A percentile compares a stretch with the other conserved stretches of the same genome.
Evolutionary conservation across 768 basidiomycete genomes (phyloP).

Genomic region (Pholiota molesta): DNA sequence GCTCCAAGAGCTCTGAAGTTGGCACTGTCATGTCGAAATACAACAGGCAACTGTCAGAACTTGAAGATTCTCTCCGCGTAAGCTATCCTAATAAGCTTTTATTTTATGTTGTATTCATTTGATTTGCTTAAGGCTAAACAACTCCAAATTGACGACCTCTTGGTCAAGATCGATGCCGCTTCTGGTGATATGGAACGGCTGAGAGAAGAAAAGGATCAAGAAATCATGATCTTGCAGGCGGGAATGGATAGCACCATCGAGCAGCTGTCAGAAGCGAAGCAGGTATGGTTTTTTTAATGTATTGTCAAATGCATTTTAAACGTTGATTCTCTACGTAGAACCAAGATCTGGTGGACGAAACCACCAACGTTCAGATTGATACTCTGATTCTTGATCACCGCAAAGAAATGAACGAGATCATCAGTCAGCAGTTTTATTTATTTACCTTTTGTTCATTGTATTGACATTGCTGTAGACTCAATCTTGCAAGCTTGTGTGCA

Average conservation of each 20-base stretch:
- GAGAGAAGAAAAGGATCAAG: constrained; percentile 96
- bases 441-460: constrained; percentile 9
- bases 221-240: constrained; percentile 93
- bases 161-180: constrained; percentile 77
- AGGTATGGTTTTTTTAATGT: constrained; percentile 48
- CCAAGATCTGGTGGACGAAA: constrained; percentile 83
- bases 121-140: constrained; percentile 75
- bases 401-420: constrained; percentile 97
- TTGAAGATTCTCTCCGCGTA: constrained; percentile 95
- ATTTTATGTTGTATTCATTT: constrained; percentile 10
- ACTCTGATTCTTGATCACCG: constrained; percentile 94
- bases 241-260: constrained; percentile 92
- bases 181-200: constrained; percentile 77
- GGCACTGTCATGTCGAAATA: constrained; percentile 88
- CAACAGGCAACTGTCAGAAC: constrained; percentile 92
- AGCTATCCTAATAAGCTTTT: constrained; percentile 24
- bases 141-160: constrained; percentile 92
- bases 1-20: constrained; percentile 92
- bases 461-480: constrained; percentile 64
- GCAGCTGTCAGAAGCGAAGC: constrained; percentile 82
- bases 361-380: constrained; percentile 96
- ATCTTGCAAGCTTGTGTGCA: constrained; percentile 96
- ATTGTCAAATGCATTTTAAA: constrained; percentile 3
- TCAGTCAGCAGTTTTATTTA: constrained; percentile 53
- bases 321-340: constrained; percentile 49